Conservation (phyloP, 192 early-diverging fungal species). For the Backusella psychrophila region DNA sequence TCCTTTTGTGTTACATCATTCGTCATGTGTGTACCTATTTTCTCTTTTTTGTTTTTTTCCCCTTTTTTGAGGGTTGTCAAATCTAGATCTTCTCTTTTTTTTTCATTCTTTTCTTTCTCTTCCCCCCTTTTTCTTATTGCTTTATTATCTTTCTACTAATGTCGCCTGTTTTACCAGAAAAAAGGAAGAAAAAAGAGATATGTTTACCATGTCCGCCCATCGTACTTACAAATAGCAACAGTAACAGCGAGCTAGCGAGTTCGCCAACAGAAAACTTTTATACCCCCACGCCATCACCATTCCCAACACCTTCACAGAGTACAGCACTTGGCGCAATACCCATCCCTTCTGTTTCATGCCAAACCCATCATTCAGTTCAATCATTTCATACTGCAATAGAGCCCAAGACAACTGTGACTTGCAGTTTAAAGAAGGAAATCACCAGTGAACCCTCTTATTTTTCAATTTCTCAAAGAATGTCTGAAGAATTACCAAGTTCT, state of each 20-base stretch:
- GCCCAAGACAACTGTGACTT: background rate
- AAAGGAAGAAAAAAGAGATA: background rate
- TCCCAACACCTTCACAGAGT: background rate
- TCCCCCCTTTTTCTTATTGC: background rate
- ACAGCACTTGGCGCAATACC: background rate
- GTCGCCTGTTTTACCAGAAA: background rate
- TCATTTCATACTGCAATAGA: constrained; percentile 11
- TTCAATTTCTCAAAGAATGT: background rate
- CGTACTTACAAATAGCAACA: background rate
- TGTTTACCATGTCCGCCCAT: background rate
- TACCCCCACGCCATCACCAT: background rate
- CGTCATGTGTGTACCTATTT: background rate
- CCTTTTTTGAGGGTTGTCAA: constrained; percentile 6
- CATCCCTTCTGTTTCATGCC: constrained; percentile 1
- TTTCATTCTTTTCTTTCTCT: background rate
- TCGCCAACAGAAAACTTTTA: background rate
- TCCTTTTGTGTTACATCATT: constrained; percentile 4
- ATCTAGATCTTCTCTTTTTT: background rate
- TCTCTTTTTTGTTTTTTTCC: background rate
- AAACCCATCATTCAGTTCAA: background rate
- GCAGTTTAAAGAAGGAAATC: background rate
- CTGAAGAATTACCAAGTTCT: background rate
- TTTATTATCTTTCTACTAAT: background rate
- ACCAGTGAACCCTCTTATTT: background rate
- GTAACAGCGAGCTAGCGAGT: background rate